Evolutionary conservation across 2,329 filamentous ascomycete species (phyloP).

Genomic region (Drechslera avenae): DNA sequence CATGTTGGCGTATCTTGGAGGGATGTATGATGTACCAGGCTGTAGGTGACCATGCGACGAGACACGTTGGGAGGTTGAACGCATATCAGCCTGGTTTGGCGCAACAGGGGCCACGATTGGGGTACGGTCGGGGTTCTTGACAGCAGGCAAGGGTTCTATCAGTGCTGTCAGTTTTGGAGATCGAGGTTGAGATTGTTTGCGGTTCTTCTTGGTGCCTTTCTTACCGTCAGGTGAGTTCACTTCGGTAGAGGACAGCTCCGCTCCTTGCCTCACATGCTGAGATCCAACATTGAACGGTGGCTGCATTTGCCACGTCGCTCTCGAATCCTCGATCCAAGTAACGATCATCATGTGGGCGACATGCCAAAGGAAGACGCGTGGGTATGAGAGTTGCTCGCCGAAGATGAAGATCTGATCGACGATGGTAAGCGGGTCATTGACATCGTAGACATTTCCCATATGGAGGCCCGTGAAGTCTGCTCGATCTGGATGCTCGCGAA

Average conservation of each 20-base stretch:
- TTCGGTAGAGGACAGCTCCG: background rate
- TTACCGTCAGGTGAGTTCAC: background rate
- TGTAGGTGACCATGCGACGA: conserved; percentile 4
- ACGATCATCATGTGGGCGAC: conserved; percentile 31
- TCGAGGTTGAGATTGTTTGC: background rate
- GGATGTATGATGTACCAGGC: background rate
- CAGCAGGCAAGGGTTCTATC: conserved; percentile 10
- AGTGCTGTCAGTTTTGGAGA: conserved; percentile 14
- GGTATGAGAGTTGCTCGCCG: conserved; percentile 28
- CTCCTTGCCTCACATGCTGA: background rate
- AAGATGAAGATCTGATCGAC: conserved; percentile 39
- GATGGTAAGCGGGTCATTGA: conserved; percentile 23
- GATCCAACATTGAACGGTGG: background rate
- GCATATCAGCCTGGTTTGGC: background rate
- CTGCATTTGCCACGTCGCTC: background rate
- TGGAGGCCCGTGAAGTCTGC: conserved; percentile 22
- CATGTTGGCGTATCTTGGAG: conserved; percentile 4
- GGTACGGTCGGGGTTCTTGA: background rate
- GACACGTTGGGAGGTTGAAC: background rate
- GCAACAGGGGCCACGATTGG: background rate
- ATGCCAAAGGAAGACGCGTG: conserved; percentile 40
- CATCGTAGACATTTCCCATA: conserved; percentile 24
- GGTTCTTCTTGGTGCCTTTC: conserved; percentile 16
- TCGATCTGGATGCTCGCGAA: conserved; percentile 25
- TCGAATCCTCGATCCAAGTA: conserved; percentile 13